These are phyloP conservation scores for Picochlorum sp. DNA, from an alignment of 139 green algal species.

Conservation along the genomic window DNA sequence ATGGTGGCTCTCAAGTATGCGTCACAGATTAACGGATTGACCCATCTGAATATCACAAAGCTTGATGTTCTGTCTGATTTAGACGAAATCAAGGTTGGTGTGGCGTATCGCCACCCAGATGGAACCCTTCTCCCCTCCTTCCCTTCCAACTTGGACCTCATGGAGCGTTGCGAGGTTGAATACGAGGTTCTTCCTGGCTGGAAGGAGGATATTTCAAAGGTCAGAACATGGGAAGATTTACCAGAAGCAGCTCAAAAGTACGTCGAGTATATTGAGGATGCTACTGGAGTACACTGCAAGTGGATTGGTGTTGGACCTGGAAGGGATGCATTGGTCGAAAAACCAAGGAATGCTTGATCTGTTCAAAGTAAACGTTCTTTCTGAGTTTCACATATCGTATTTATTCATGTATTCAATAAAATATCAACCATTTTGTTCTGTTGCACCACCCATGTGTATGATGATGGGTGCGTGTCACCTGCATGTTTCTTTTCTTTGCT, in stretches of 20 bases:
- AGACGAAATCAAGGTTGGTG: slow-evolving; percentile 78
- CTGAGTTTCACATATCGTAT: no score
- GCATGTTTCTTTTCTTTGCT: background rate
- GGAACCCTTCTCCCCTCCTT: slow-evolving; percentile 42
- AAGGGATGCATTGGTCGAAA: slow-evolving; percentile 22
- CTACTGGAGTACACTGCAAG: slow-evolving; percentile 69
- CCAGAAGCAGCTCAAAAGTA: slow-evolving; percentile 69
- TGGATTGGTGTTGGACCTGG: slow-evolving; percentile 98
- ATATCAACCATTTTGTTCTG: background rate
- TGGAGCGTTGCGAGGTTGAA: slow-evolving; percentile 67
- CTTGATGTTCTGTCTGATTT: slow-evolving; percentile 87
- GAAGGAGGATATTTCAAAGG: slow-evolving; percentile 71
- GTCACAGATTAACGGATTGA: slow-evolving; percentile 90
- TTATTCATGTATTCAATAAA: no score
- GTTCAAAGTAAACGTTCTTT: no score
- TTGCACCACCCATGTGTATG: background rate
- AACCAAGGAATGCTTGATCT: background rate
- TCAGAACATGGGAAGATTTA: slow-evolving; percentile 75
- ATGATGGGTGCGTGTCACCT: slow-evolving; percentile 1
- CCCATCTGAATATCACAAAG: slow-evolving; percentile 97
- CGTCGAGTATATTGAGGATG: slow-evolving; percentile 78
- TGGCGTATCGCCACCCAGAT: slow-evolving; percentile 41
- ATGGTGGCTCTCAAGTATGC: slow-evolving; percentile 87
- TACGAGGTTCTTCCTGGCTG: slow-evolving; percentile 95
- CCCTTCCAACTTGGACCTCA: slow-evolving; percentile 57